phyloP scores from a whole-genome alignment of 2,329 filamentous ascomycete genomes.

The Penicillium freii region DNA sequence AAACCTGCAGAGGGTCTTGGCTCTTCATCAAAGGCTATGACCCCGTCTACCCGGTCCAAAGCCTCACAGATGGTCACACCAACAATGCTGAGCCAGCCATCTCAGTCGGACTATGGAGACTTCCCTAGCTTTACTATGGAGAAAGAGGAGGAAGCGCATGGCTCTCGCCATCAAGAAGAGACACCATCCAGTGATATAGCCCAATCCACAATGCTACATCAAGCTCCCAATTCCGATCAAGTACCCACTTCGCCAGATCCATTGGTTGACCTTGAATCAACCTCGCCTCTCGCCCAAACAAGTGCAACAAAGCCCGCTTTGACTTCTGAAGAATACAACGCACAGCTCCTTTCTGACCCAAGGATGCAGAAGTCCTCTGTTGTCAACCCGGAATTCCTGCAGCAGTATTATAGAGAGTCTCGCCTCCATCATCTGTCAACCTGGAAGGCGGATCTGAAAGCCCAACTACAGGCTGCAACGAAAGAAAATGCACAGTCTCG shows the following conservation, averaged over 20 bases:
- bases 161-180: not conserved
- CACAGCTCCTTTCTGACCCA: conserved; percentile 77
- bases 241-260: not conserved
- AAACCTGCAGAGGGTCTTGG: conserved; percentile 26
- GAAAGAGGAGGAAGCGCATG: not conserved
- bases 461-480: conserved; percentile 77
- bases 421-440: conserved; percentile 91
- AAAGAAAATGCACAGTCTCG: conserved; percentile 59
- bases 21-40: not conserved
- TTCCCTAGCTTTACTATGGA: conserved; percentile 33
- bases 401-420: conserved; percentile 93
- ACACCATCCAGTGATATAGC: not conserved
- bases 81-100: conserved; percentile 23
- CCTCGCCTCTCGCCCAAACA: conserved; percentile 3
- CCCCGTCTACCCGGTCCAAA: conserved; percentile 10
- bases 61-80: conserved; percentile 25
- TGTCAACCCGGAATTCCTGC: conserved; percentile 87
- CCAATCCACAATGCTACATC: not conserved
- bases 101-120: conserved; percentile 46
- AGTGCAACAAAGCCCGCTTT: conserved; percentile 47
- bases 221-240: not conserved
- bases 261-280: not conserved
- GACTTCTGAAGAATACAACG: conserved; percentile 92
- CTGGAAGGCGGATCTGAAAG: conserved; percentile 94
- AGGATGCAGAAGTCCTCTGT: conserved; percentile 84